A percentile compares a stretch with the other conserved stretches of the same genome.
These are phyloP conservation scores for Lodderomyces beijingensis DNA, from an alignment of 1,139 yeast genomes.

Conservation along the genomic window DNA sequence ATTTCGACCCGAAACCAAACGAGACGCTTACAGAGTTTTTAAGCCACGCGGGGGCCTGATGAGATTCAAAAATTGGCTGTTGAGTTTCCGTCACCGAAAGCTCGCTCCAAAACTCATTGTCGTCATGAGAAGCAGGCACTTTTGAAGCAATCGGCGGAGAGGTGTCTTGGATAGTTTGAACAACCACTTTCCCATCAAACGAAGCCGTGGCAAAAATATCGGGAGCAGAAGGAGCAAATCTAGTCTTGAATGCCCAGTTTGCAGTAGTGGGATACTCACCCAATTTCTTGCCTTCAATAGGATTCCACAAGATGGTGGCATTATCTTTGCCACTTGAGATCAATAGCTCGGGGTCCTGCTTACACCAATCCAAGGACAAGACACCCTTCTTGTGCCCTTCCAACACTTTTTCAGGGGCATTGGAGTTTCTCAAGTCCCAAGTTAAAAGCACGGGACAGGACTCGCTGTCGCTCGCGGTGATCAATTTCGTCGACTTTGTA, in stretches of 20 bases:
- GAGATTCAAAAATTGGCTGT: conserved; percentile 60
- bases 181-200: conserved; percentile 78
- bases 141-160: conserved; percentile 49
- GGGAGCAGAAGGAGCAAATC: conserved; percentile 84
- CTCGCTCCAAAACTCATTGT: conserved; percentile 73
- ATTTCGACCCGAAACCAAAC: conserved; percentile 93
- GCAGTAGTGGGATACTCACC: conserved; percentile 91
- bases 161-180: conserved; percentile 87
- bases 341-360: conserved; percentile 70
- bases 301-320: conserved; percentile 87
- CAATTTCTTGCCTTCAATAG: conserved; percentile 60
- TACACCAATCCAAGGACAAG: conserved; percentile 90
- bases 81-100: conserved; percentile 71
- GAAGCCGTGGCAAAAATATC: conserved; percentile 92
- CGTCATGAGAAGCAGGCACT: conserved; percentile 53
- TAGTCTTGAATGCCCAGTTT: conserved; percentile 88
- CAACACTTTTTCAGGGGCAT: conserved; percentile 75
- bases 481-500: conserved; percentile 71
- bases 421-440: conserved; percentile 94
- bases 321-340: conserved; percentile 92
- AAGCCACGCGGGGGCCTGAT: conserved; percentile 91
- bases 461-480: conserved; percentile 85
- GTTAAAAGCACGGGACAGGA: conserved; percentile 74
- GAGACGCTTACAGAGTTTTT: conserved; percentile 69
- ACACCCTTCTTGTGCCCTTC: conserved; percentile 87